Evolutionary conservation across 139 green algal genomes (phyloP).

Genomic region (Tetraselmis striata): DNA sequence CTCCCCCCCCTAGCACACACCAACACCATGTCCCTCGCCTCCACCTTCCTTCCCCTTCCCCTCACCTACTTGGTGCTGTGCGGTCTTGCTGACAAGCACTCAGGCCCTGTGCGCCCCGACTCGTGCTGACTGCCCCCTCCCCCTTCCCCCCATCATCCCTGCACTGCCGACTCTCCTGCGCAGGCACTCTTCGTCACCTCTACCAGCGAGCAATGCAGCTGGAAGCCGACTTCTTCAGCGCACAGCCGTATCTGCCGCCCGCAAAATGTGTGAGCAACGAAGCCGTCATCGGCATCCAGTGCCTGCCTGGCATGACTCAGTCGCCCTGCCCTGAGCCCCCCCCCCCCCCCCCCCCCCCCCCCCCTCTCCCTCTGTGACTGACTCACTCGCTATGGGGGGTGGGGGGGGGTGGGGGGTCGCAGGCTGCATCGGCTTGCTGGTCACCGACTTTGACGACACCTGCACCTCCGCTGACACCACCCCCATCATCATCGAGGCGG

Average conservation of each 20-base stretch:
- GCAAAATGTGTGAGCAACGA: not conserved
- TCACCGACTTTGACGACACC: constrained; percentile 81
- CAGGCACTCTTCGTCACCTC: constrained; percentile 15
- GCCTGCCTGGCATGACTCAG: not conserved
- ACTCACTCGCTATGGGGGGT: not conserved
- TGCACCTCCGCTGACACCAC: constrained; percentile 56
- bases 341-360: not conserved
- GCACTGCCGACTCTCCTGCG: not conserved
- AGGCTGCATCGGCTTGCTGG: constrained; percentile 41
- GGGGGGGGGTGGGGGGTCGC: not conserved
- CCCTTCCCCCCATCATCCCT: not conserved
- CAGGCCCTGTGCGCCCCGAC: not conserved
- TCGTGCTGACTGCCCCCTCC: not conserved
- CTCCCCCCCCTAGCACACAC: too few relatives aligned
- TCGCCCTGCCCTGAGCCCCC: constrained; percentile 1
- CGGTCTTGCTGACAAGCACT: too few relatives aligned
- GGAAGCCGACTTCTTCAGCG: constrained; percentile 67
- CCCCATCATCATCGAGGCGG: constrained; percentile 43
- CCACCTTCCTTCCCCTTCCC: not conserved
- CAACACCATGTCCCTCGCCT: too few relatives aligned
- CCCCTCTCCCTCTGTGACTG: not conserved
- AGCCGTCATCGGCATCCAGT: constrained; percentile 2
- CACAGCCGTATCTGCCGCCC: constrained; percentile 27
- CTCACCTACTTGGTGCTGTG: too few relatives aligned
- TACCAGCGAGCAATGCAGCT: constrained; percentile 63